A percentile compares a stretch with the other conserved stretches of the same genome.
These are phyloP conservation scores for Nannochloropsis oceanica DNA, from an alignment of 108 stramenopile genomes.

Conservation along the genomic window DNA sequence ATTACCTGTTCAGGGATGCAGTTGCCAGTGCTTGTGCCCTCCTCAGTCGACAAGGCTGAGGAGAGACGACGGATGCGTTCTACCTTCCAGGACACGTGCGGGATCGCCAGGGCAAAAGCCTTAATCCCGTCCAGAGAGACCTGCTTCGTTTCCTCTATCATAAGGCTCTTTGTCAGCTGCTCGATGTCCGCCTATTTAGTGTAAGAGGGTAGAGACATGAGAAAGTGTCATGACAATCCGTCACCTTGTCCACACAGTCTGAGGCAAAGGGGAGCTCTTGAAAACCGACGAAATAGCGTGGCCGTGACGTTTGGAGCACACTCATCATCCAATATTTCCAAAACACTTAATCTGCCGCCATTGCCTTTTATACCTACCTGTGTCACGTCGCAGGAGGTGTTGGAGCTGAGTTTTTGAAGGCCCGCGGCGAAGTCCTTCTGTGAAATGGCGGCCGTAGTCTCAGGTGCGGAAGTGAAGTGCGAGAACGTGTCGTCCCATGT, in stretches of 20 bases:
- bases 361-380: not conserved
- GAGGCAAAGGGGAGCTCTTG: too few species aligned
- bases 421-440: not conserved
- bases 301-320: too few species aligned
- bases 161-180: not conserved
- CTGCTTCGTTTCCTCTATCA: not conserved
- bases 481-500: not conserved
- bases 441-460: not conserved
- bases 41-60: not conserved
- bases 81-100: not conserved
- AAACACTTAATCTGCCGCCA: too few species aligned
- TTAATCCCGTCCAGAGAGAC: not conserved
- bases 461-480: not conserved
- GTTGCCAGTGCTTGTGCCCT: not conserved
- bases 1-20: too few species aligned
- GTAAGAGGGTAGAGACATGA: too few species aligned
- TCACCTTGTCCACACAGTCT: too few species aligned
- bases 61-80: not conserved
- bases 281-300: too few species aligned
- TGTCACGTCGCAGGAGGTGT: not conserved
- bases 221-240: too few species aligned
- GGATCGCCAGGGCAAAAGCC: not conserved
- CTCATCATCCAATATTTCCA: too few species aligned
- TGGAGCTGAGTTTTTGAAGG: not conserved
- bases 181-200: not conserved